Base-by-base conservation (phyloP, 2,329 filamentous ascomycete genomes). In the Scortechinia acanthostroma region DNA sequence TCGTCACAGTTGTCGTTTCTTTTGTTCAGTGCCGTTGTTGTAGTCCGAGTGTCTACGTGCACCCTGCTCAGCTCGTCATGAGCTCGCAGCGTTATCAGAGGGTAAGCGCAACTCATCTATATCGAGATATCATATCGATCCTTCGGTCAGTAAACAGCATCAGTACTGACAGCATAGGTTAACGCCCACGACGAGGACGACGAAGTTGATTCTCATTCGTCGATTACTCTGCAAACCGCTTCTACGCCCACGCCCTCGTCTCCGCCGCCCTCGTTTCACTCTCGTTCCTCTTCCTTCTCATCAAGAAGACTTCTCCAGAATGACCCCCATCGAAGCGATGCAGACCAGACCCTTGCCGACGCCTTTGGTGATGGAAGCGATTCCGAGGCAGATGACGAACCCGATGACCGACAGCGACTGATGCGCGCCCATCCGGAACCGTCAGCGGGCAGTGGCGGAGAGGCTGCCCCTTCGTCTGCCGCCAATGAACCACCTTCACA, bases 81-180 rank as follows among this genome's bases (percentile, higher is more conserved):
- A 68, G 64, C 63, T 66, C 66, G 57, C 67, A 70, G 60, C 62
- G 67, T 51, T 71, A 71, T 61, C 59, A 68, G 57, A 58, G 64
- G 62, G 68, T 70, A 64, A 51, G 64, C 51, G 35, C 51, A 46
- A 45, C 46, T 48, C 49, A 51, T 47, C 52, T 48, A n/a, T n/a
- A n/a, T n/a, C n/a, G n/a, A n/a, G n/a, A n/a, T n/a, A n/a, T n/a
- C n/a, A n/a, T n/a, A n/a, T n/a, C n/a, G n/a, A n/a, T n/a, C n/a
- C n/a, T n/a, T n/a, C n/a, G n/a, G n/a, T n/a, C n/a, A n/a, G n/a
- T n/a, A n/a, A n/a, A n/a, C n/a, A n/a, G n/a, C 25, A 30, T n/a
- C 10, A 30, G 10, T 30, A 30, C 10, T n/a, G n/a, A 30, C 10
- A 10, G n/a, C 25, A n/a, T 30, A 30, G 25, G 25, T 30, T 10